Base-by-base conservation (phyloP, 202 grass and related monocot species). In the Schoenoplectus triqueter region DNA sequence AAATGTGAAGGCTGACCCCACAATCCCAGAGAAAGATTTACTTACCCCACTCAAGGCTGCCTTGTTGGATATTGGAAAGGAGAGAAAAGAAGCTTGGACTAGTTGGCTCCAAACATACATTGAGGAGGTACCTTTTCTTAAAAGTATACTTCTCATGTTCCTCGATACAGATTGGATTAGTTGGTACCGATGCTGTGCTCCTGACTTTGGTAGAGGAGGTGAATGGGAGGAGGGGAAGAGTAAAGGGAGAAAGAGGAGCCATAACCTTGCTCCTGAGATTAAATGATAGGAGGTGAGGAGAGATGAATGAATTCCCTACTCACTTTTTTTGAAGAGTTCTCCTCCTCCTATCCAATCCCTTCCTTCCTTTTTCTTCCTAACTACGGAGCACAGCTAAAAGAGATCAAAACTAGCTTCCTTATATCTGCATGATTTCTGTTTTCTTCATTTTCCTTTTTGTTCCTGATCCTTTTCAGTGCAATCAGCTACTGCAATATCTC, bases 11-110 rank as follows among this genome's bases (percentile, higher is more conserved):
- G 93, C 96, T 0, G 91, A 95, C 20, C 31, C 41, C 64, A 87
- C 46, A 4, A 88, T 91, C 88, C 82, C 90, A 55, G 91, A 95
- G 63, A 91, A 83, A 51, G 87, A 95, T 80, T 86, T 98, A 9
- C 90, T 98, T 80, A 75, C 84, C 66, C 96, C 96, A 21, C 85
- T 98, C 51, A 98, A 98, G 81, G 91, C 96, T 85, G 96, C 86
- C 73, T 88, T 98, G 64, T 84, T 98, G 80, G 96, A 98, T 89
- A 98, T 98, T 88, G 96, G 96, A n/a, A 87, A 88, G 88, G 96
- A 98, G 89, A 92, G 96, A 59, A 98, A 98, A 72, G 96, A 98
- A 77, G 93, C 96, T 65, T 98, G 96, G 96, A 86, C 84, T 82
- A 94, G 82, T 89, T 98, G 96, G 96, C 85, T 98, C 59, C 88